Conservation (phyloP, 495 filamentous ascomycete genomes). For the Aspergillus avenaceus region DNA sequence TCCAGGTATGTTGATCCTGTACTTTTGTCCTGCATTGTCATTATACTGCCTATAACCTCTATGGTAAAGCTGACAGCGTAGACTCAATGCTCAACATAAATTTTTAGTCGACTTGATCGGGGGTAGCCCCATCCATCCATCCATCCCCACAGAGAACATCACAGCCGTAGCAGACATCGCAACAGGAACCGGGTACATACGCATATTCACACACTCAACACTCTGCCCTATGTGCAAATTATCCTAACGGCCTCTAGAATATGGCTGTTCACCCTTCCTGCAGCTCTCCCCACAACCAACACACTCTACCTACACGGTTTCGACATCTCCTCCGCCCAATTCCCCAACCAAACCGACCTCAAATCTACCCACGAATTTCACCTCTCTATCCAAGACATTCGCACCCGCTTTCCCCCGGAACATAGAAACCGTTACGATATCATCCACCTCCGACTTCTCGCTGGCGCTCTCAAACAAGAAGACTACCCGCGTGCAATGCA, state of each 20-base stretch:
- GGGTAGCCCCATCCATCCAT: conserved; percentile 22
- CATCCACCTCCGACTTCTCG: conserved; percentile 30
- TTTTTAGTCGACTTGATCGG: conserved; percentile 10
- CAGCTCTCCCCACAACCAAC: background rate
- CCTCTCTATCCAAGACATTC: conserved; percentile 25
- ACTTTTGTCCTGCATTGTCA: background rate
- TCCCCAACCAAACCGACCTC: conserved; percentile 12
- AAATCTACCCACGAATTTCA: conserved; percentile 5
- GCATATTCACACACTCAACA: too few species aligned
- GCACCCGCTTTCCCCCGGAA: conserved; percentile 24
- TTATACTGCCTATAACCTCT: too few species aligned
- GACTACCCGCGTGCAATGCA: conserved; percentile 17
- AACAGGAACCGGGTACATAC: conserved; percentile 36
- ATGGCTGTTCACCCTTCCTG: conserved; percentile 21
- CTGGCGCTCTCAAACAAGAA: conserved; percentile 19
- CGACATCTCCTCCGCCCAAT: conserved; percentile 32
- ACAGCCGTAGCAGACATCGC: conserved; percentile 30
- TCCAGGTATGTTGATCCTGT: background rate
- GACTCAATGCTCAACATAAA: conserved; percentile 12
- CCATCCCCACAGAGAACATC: conserved; percentile 19
- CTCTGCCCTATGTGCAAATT: too few species aligned
- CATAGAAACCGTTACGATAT: conserved; percentile 29
- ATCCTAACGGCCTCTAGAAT: conserved; percentile 8
- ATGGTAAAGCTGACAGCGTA: background rate
- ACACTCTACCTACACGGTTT: conserved; percentile 30